Percentiles rank a stretch among this genome's conserved stretches.
phyloP scores from a whole-genome alignment of 2,329 filamentous ascomycete species.

The Leptographium wingfieldii region DNA sequence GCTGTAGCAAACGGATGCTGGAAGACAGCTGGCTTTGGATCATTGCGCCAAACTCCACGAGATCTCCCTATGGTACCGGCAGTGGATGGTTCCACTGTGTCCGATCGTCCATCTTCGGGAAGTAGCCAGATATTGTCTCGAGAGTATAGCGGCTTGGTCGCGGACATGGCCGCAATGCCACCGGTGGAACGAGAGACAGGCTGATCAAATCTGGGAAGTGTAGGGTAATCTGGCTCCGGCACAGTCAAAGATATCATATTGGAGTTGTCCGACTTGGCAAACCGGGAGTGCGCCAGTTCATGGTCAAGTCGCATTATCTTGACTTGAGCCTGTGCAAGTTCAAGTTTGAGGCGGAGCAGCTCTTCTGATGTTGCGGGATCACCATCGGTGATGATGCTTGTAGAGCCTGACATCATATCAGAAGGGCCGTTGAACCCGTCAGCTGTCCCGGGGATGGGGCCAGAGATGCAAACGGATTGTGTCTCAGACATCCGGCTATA shows the following conservation, averaged over 20 bases:
- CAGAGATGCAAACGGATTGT: conserved; percentile 41
- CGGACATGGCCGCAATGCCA: conserved; percentile 11
- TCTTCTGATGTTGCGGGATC: conserved; percentile 36
- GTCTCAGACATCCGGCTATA: conserved; percentile 26
- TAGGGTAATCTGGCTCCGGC: conserved; percentile 22
- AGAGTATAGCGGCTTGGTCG: conserved; percentile 24
- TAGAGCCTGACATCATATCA: conserved; percentile 34
- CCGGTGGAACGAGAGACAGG: conserved; percentile 8
- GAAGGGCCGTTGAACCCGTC: conserved; percentile 33
- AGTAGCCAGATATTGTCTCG: conserved; percentile 38
- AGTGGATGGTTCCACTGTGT: conserved; percentile 42
- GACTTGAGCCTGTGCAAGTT: conserved; percentile 58
- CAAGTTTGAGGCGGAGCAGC: conserved; percentile 53
- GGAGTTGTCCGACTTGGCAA: conserved; percentile 45
- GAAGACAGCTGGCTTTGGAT: conserved; percentile 29
- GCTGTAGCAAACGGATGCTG: conserved; percentile 14
- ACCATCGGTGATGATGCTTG: conserved; percentile 37
- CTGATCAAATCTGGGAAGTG: neutral
- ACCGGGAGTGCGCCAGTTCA: conserved; percentile 51
- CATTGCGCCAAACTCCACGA: conserved; percentile 9
- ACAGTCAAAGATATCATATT: conserved; percentile 34
- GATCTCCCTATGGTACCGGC: conserved; percentile 18
- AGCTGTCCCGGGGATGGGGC: conserved; percentile 50
- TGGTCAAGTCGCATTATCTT: conserved; percentile 60
- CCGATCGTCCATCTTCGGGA: conserved; percentile 42